Evolutionary conservation across 2,329 filamentous ascomycete genomes (phyloP).

Genomic region (Spiromastix sp.): DNA sequence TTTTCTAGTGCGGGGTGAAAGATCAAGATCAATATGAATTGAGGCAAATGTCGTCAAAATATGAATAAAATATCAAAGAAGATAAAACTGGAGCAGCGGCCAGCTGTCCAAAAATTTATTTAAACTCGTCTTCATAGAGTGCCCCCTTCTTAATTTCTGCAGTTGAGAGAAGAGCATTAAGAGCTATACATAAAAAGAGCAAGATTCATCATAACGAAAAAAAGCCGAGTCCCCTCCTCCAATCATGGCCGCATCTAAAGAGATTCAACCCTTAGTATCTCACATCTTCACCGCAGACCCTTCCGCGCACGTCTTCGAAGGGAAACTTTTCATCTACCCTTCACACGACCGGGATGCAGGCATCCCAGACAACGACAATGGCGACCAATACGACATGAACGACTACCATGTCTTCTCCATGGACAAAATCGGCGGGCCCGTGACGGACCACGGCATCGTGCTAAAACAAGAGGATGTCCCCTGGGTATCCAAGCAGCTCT

Average conservation of each 20-base stretch:
- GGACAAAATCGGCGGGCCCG: slow-evolving; percentile 44
- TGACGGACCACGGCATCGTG: slow-evolving; percentile 63
- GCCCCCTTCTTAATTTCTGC: no score
- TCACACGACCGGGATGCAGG: slow-evolving; percentile 69
- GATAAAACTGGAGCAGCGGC: no score
- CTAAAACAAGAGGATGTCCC: slow-evolving; percentile 57
- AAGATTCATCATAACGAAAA: no score
- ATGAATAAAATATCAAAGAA: no score
- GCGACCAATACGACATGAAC: slow-evolving; percentile 74
- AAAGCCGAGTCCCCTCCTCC: background rate
- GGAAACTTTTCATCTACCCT: slow-evolving; percentile 67
- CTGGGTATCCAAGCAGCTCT: slow-evolving; percentile 70
- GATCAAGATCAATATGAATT: no score
- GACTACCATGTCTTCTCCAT: slow-evolving; percentile 73
- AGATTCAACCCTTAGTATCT: slow-evolving; percentile 59
- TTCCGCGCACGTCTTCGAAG: slow-evolving; percentile 69
- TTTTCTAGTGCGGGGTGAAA: no score
- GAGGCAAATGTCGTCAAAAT: no score
- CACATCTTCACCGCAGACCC: slow-evolving; percentile 71
- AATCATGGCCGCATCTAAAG: slow-evolving; percentile 5
- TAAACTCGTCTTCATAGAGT: no score
- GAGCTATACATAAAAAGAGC: no score
- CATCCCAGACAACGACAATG: slow-evolving; percentile 71
- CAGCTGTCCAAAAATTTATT: no score
- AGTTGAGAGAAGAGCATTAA: no score